Conservation (phyloP, 495 filamentous ascomycete species). For the Staphylotrichum longicolle region DNA sequence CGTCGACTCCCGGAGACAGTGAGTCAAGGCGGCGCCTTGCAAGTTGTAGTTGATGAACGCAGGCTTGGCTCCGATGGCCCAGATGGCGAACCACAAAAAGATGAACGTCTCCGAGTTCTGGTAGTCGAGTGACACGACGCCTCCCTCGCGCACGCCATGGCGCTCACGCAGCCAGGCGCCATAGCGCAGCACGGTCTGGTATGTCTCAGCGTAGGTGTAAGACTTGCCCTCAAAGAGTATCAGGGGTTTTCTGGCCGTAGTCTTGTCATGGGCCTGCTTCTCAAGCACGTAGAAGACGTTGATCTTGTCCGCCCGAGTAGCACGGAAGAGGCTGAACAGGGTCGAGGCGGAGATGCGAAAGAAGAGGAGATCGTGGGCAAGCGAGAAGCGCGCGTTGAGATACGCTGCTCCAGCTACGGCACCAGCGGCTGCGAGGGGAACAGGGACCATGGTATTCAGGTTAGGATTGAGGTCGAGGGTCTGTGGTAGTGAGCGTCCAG, state of each 20-base stretch:
- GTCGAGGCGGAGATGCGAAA: slow-evolving; percentile 49
- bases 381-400: slow-evolving; percentile 68
- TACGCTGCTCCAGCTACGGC: slow-evolving; percentile 70
- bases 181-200: slow-evolving; percentile 69
- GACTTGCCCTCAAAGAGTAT: slow-evolving; percentile 70
- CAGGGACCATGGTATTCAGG: neutral
- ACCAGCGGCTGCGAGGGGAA: slow-evolving; percentile 55
- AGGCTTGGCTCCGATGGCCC: slow-evolving; percentile 42
- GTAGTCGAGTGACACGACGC: slow-evolving; percentile 84
- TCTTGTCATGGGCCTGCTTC: slow-evolving; percentile 54
- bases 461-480: no score
- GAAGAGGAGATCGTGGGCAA: slow-evolving; percentile 64
- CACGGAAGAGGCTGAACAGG: slow-evolving; percentile 39
- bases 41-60: slow-evolving; percentile 58
- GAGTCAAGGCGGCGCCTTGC: slow-evolving; percentile 39
- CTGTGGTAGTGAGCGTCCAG: no score
- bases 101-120: slow-evolving; percentile 84
- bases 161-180: slow-evolving; percentile 74
- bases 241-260: slow-evolving; percentile 56
- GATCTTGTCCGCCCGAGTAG: slow-evolving; percentile 55
- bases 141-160: slow-evolving; percentile 62
- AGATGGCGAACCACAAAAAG: slow-evolving; percentile 46
- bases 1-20: slow-evolving; percentile 72
- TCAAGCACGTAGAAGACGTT: slow-evolving; percentile 84
- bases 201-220: slow-evolving; percentile 76